Conservation (phyloP, 2,329 filamentous ascomycete genomes). For the Tolypocladium cylindrosporum region DNA sequence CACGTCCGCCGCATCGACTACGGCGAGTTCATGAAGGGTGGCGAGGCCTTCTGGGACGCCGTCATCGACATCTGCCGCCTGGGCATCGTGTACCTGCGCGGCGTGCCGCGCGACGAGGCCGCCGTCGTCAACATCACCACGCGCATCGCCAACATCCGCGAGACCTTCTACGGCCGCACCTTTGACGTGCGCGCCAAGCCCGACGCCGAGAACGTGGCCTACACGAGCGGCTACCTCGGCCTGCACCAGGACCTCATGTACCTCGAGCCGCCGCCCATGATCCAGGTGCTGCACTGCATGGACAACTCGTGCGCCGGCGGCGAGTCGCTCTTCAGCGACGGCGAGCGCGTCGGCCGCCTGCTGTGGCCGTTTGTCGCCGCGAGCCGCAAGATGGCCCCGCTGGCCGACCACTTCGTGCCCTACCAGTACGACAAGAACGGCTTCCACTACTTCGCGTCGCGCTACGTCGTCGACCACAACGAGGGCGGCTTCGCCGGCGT, state of each 20-base stretch:
- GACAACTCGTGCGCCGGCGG: slow-evolving; percentile 72
- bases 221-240: slow-evolving; percentile 72
- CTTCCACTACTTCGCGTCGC: slow-evolving; percentile 49
- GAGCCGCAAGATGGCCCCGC: slow-evolving; percentile 4
- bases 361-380: slow-evolving; percentile 14
- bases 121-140: slow-evolving; percentile 59
- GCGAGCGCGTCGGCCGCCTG: slow-evolving; percentile 46
- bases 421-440: slow-evolving; percentile 63
- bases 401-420: slow-evolving; percentile 27
- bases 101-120: slow-evolving; percentile 58
- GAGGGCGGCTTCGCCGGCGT: slow-evolving; percentile 15
- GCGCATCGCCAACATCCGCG: slow-evolving; percentile 67
- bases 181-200: slow-evolving; percentile 83
- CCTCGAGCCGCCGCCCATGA: slow-evolving; percentile 64
- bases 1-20: slow-evolving; percentile 55
- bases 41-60: slow-evolving; percentile 44
- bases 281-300: slow-evolving; percentile 85
- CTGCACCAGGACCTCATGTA: slow-evolving; percentile 94
- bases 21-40: slow-evolving; percentile 57
- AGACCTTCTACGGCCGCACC: slow-evolving; percentile 84
- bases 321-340: slow-evolving; percentile 78
- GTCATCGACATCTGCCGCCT: slow-evolving; percentile 52
- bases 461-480: slow-evolving; percentile 39
- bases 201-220: slow-evolving; percentile 81
- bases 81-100: slow-evolving; percentile 68